Evolutionary conservation across 805 yeast genomes (phyloP).

Genomic region (Teunomyces cretensis): DNA sequence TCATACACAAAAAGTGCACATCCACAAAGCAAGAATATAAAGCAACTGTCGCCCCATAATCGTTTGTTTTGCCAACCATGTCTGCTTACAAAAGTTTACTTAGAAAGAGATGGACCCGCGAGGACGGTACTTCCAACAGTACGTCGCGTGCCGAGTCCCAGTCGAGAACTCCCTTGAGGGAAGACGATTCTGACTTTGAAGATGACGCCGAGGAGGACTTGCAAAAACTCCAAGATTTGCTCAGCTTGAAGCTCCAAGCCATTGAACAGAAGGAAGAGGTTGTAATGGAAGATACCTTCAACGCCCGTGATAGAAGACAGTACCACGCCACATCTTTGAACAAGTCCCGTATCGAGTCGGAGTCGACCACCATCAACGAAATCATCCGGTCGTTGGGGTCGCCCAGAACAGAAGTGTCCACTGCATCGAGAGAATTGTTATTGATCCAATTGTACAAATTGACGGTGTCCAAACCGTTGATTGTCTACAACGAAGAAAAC

Average conservation of each 20-base stretch:
- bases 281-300: constrained; percentile 1
- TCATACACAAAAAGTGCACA: background rate
- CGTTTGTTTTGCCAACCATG: background rate
- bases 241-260: constrained; percentile 11
- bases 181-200: constrained; percentile 17
- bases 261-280: constrained; percentile 9
- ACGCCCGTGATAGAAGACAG: constrained; percentile 20
- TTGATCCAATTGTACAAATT: constrained; percentile 51
- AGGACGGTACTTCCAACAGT: constrained; percentile 12
- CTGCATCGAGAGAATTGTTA: constrained; percentile 48
- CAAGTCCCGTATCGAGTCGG: constrained; percentile 34
- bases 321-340: constrained; percentile 30
- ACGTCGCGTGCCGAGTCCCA: constrained; percentile 12
- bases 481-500: constrained; percentile 35
- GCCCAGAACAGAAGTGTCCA: constrained; percentile 45
- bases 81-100: constrained; percentile 3
- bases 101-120: constrained; percentile 6
- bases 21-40: too few relatives aligned
- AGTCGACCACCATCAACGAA: constrained; percentile 41
- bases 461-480: constrained; percentile 42
- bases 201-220: constrained; percentile 15
- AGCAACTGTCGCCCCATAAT: background rate
- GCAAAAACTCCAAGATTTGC: constrained; percentile 12
- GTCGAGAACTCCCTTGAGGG: constrained; percentile 14
- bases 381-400: constrained; percentile 42